Conservation (phyloP, 176 grass and related monocot species). For the Microstegium vimineum region DNA sequence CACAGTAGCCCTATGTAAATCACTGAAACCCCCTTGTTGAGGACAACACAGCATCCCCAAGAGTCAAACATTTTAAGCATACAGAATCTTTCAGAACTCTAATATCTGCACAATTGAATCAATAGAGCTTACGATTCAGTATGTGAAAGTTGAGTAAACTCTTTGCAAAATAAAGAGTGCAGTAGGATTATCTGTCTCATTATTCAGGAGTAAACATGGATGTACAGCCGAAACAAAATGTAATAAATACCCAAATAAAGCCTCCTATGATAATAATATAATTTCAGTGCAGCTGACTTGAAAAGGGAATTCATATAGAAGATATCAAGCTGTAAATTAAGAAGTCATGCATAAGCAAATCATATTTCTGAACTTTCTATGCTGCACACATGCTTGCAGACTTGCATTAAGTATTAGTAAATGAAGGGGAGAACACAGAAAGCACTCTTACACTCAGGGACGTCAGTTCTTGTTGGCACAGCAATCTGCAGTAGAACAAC, state of each 20-base stretch:
- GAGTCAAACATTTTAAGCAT: not conserved
- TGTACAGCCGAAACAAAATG: not conserved
- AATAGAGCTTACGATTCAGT: not conserved
- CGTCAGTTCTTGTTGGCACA: conserved; percentile 97
- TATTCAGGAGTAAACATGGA: not conserved
- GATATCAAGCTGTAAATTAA: not conserved
- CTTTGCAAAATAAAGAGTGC: not conserved
- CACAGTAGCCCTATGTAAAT: not conserved
- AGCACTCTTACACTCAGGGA: conserved; percentile 81
- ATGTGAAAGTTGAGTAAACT: not conserved
- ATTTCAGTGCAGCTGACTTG: not conserved
- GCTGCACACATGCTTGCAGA: not conserved
- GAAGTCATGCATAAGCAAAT: not conserved
- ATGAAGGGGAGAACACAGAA: not conserved
- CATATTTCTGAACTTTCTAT: conserved; percentile 3
- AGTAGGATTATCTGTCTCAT: not conserved
- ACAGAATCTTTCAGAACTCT: not conserved
- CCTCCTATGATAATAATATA: not conserved
- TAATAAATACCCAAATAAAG: not conserved
- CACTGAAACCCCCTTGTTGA: not conserved
- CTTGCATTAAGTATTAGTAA: not conserved
- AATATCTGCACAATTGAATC: not conserved
- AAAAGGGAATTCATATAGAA: not conserved
- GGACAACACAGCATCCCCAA: not conserved
- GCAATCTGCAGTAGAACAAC: conserved; percentile 98